Conservation (phyloP, 768 basidiomycete species). For the Neoboletus brunneissimus region DNA sequence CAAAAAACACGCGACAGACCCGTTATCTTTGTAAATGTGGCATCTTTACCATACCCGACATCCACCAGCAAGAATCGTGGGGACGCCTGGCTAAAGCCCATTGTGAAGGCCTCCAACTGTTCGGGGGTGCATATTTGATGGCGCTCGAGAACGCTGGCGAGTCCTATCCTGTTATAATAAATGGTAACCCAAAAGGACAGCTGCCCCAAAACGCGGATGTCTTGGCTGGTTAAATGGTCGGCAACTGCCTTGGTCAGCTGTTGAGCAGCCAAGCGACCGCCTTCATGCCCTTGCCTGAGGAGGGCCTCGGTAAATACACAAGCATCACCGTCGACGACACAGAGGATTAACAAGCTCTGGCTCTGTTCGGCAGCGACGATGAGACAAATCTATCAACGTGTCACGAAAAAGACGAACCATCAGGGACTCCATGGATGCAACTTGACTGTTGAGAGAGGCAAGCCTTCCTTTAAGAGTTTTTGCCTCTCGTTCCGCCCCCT, state of each 20-base stretch:
- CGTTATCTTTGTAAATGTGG: constrained; percentile 65
- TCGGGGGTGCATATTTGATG: constrained; percentile 58
- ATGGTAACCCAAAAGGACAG: constrained; percentile 76
- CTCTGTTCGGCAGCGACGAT: constrained; percentile 37
- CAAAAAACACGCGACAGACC: constrained; percentile 38
- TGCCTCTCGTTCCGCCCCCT: constrained; percentile 59
- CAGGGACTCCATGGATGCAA: constrained; percentile 56
- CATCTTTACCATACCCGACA: constrained; percentile 61
- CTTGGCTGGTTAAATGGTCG: constrained; percentile 62
- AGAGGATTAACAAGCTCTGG: constrained; percentile 67
- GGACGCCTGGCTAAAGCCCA: constrained; percentile 71
- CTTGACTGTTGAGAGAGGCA: constrained; percentile 60
- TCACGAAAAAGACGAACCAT: constrained; percentile 28
- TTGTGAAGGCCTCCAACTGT: constrained; percentile 67
- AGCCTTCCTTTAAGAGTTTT: constrained; percentile 69
- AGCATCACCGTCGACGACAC: constrained; percentile 71
- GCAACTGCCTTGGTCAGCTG: constrained; percentile 67
- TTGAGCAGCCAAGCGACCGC: constrained; percentile 60
- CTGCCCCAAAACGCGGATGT: constrained; percentile 56
- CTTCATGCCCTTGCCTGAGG: constrained; percentile 60
- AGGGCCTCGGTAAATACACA: constrained; percentile 61
- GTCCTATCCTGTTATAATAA: constrained; percentile 62
- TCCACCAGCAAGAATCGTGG: constrained; percentile 70
- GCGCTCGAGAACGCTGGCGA: constrained; percentile 48
- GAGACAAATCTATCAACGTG: background rate